Evolutionary conservation across 805 yeast genomes (phyloP), one percentile per base, ranked within the genome.

Genomic region (Schwanniomyces polymorphus): DNA sequence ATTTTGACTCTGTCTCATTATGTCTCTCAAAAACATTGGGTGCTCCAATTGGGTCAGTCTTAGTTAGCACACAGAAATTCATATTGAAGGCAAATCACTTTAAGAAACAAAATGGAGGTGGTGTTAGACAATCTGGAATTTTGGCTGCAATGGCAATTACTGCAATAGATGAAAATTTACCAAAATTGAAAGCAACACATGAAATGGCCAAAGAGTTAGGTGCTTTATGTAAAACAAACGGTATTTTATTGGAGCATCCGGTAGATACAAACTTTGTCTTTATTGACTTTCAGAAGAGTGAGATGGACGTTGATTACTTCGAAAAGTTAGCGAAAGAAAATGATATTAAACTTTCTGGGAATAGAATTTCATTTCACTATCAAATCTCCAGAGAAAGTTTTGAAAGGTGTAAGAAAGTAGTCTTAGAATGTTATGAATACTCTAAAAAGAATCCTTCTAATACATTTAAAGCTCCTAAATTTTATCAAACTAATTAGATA

Each of bases 281-380:
- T 49, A 53, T 73, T 34, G 76, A 73, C 48, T 47, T 67, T 17
- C 50, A 53, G 25, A 63, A 61, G 7, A 65, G 60, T 48, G 60
- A 63, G 35, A 59, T 72, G 61, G 59, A 63, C 52, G 58, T 57
- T 4, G 55, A 55, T 8, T 54, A 54, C 27, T 59, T 70, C 16
- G 48, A 45, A 17, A 48, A 53, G 37, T 54, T 49, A 42, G 91
- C 85, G 50, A 64, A 71, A 42, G 80, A 86, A 57, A 73, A 84
- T 59, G 79, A 81, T 42, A 76, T 91, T 47, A 83, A 79, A 55
- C 66, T 86, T 33, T 77, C 78, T 79, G 90, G 91, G 43, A 84
- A 83, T 44, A 79, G 97, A 60, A 67, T 91, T 40, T 89, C 96
- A 1, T 85, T 91, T 75, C 96, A 89, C 72, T 86, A 63, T 54